A percentile compares a stretch with the other conserved stretches of the same genome.
Conservation (phyloP, 331 rosid genomes). For the Telfairia occidentalis region DNA sequence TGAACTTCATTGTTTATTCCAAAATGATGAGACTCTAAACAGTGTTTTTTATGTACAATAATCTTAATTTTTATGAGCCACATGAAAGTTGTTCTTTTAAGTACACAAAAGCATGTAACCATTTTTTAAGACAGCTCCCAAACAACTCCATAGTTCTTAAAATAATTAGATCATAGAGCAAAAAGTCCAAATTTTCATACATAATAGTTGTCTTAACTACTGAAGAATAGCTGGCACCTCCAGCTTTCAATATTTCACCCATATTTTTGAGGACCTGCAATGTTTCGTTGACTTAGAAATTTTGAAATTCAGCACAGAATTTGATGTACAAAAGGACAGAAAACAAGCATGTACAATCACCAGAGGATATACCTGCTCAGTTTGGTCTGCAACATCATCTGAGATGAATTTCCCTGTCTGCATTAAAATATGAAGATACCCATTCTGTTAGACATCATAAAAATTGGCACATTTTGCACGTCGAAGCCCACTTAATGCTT, state of each 20-base stretch:
- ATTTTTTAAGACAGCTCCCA: not conserved
- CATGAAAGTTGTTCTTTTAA: not conserved
- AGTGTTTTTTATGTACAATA: not conserved
- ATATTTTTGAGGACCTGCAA: slow-evolving; percentile 64
- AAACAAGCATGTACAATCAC: not conserved
- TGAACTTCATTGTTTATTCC: too few relatives aligned
- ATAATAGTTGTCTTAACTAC: slow-evolving; percentile 81
- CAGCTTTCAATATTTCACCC: slow-evolving; percentile 80
- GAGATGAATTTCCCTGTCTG: slow-evolving; percentile 77
- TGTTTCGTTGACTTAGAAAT: not conserved
- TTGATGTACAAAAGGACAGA: not conserved
- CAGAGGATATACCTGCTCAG: slow-evolving; percentile 55
- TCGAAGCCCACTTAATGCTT: not conserved
- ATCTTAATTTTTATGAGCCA: not conserved
- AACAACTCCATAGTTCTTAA: not conserved
- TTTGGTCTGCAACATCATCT: slow-evolving; percentile 60
- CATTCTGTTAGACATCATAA: not conserved
- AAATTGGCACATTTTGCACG: not conserved
- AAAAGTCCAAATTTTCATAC: slow-evolving; percentile 25
- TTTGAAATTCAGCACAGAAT: not conserved
- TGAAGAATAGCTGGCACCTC: slow-evolving; percentile 61
- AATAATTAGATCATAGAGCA: not conserved
- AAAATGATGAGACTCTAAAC: too few relatives aligned
- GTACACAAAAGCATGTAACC: not conserved
- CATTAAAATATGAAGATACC: slow-evolving; percentile 10